A percentile compares a stretch with the other conserved stretches of the same genome.
Evolutionary conservation across 73 alveolate genomes (phyloP).

Genomic region (Stentor coeruleus): DNA sequence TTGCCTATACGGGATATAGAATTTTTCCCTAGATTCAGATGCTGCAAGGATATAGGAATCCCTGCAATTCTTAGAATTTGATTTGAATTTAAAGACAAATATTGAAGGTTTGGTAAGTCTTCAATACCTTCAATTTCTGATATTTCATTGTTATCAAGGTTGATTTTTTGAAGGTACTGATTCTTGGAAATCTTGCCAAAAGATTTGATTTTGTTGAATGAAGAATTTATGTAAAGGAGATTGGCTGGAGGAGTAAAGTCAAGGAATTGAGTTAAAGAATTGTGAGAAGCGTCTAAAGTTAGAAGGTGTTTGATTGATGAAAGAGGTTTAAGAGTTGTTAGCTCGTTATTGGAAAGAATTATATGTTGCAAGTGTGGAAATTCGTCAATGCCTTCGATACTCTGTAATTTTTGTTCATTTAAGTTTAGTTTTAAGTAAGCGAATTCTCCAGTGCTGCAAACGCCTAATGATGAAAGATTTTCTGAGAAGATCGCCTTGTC

Average conservation of each 20-base stretch:
- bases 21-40: conserved; percentile 68
- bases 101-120: conserved; percentile 62
- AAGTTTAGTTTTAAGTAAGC: conserved; percentile 67
- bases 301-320: conserved; percentile 76
- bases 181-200: conserved; percentile 53
- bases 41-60: conserved; percentile 55
- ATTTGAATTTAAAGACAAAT: conserved; percentile 54
- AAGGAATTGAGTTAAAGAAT: conserved; percentile 67
- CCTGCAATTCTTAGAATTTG: conserved; percentile 54
- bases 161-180: conserved; percentile 61
- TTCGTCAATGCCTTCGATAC: conserved; percentile 42
- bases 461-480: conserved; percentile 71
- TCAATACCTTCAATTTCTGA: conserved; percentile 70
- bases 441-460: conserved; percentile 49
- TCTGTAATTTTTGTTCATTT: conserved; percentile 40
- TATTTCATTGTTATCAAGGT: conserved; percentile 73
- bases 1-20: conserved; percentile 47
- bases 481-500: conserved; percentile 51
- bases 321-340: conserved; percentile 68
- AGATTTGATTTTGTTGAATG: conserved; percentile 50
- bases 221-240: conserved; percentile 72
- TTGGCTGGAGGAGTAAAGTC: conserved; percentile 88
- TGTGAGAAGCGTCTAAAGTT: conserved; percentile 77
- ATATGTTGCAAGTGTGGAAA: conserved; percentile 50
- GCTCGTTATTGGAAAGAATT: conserved; percentile 75